These are phyloP conservation scores for Saccharomycopsis selenospora DNA, from an alignment of 805 yeast genomes.

Conservation along the genomic window DNA sequence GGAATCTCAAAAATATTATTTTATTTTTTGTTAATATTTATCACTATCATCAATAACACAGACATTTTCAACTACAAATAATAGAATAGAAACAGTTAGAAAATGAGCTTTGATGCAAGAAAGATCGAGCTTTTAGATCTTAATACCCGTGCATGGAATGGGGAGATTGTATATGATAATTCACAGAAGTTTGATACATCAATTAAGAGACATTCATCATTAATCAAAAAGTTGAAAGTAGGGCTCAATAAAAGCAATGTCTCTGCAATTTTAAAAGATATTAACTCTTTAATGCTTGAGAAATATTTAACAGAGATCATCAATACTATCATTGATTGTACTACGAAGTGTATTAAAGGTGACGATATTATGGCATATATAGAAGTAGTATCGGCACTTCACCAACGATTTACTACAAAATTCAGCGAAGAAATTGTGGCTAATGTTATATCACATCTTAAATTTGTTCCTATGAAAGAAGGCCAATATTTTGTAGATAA, in stretches of 20 bases:
- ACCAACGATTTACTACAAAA: constrained; percentile 56
- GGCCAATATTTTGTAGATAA: constrained; percentile 32
- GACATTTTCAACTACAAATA: too few species aligned
- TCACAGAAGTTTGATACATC: constrained; percentile 55
- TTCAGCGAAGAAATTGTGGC: constrained; percentile 31
- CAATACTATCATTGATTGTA: constrained; percentile 54
- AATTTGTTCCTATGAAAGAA: neutral
- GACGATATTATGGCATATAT: constrained; percentile 58
- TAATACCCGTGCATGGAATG: constrained; percentile 10
- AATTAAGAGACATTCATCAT: constrained; percentile 74
- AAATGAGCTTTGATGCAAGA: constrained; percentile 1
- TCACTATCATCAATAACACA: too few species aligned
- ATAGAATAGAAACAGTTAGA: too few species aligned
- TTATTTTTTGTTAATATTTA: too few species aligned
- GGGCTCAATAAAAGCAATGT: constrained; percentile 44
- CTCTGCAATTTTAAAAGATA: constrained; percentile 47
- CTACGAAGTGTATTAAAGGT: constrained; percentile 42
- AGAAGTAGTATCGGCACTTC: constrained; percentile 63
- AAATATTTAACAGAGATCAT: constrained; percentile 70
- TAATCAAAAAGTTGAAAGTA: constrained; percentile 60
- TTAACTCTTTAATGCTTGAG: constrained; percentile 54
- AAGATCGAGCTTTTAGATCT: constrained; percentile 3
- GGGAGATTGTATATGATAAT: constrained; percentile 7
- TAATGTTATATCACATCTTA: neutral
- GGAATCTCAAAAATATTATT: too few species aligned